Percentiles rank a stretch among this genome's conserved stretches.
These are phyloP conservation scores for Daldinia loculata DNA, from an alignment of 495 filamentous ascomycete genomes.

Conservation along the genomic window DNA sequence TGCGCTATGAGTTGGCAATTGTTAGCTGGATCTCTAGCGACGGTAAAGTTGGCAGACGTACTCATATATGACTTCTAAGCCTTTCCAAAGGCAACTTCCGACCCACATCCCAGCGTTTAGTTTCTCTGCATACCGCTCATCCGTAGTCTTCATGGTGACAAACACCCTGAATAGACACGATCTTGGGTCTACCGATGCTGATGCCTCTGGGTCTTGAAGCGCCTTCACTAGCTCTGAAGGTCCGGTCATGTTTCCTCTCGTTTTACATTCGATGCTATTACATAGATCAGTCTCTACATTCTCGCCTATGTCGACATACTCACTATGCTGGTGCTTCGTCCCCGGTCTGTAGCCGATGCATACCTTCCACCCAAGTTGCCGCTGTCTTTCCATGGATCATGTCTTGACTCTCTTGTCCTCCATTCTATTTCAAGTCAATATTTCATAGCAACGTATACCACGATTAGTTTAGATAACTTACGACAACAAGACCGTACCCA, in stretches of 20 bases:
- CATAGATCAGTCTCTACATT: constrained; percentile 5
- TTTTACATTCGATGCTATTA: constrained; percentile 62
- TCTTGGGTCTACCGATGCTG: constrained; percentile 64
- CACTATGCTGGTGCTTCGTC: constrained; percentile 66
- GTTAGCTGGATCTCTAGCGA: constrained; percentile 2
- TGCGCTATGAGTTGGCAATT: constrained; percentile 20
- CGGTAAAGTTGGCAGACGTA: constrained; percentile 20
- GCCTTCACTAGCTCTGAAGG: constrained; percentile 67
- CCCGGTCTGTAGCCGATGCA: constrained; percentile 64
- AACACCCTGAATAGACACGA: constrained; percentile 66
- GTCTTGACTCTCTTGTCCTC: constrained; percentile 60
- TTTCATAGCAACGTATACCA: not conserved
- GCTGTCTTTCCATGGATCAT: constrained; percentile 58
- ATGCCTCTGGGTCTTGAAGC: constrained; percentile 59
- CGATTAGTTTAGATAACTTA: constrained; percentile 46
- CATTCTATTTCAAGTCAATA: constrained; percentile 52
- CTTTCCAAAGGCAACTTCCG: constrained; percentile 65
- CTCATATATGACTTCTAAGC: constrained; percentile 59
- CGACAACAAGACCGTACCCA: constrained; percentile 67
- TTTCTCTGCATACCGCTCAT: constrained; percentile 66
- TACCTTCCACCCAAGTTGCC: constrained; percentile 63
- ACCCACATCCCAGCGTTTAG: constrained; percentile 71
- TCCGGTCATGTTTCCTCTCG: constrained; percentile 65
- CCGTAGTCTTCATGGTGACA: constrained; percentile 67
- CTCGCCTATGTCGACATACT: not conserved